Evolutionary conservation across 2,329 filamentous ascomycete species (phyloP).

Genomic region (Paraphoma chrysanthemicola): DNA sequence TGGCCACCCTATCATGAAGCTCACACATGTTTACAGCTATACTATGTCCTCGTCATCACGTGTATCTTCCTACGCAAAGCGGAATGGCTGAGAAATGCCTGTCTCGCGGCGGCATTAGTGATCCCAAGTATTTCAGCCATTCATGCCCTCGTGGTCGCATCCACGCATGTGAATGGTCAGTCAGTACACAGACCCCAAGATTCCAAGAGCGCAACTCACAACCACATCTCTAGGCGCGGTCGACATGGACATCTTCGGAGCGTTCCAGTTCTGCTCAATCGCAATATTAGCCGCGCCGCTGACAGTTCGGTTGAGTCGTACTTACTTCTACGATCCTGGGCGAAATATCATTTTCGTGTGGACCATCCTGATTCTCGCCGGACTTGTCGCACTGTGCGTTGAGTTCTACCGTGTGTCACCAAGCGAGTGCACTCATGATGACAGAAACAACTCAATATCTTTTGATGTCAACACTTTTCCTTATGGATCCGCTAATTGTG

Average conservation of each 20-base stretch:
- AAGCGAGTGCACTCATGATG: slow-evolving; percentile 52
- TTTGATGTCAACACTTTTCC: slow-evolving; percentile 51
- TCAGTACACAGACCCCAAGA: slow-evolving; percentile 10
- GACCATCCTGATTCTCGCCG: slow-evolving; percentile 67
- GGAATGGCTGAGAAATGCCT: slow-evolving; percentile 69
- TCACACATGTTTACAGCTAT: slow-evolving; percentile 50
- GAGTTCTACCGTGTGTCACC: slow-evolving; percentile 67
- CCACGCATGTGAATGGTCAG: slow-evolving; percentile 65
- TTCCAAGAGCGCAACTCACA: slow-evolving; percentile 10
- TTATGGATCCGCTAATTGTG: slow-evolving; percentile 55
- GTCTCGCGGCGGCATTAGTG: slow-evolving; percentile 65
- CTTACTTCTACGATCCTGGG: slow-evolving; percentile 69
- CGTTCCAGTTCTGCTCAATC: slow-evolving; percentile 71
- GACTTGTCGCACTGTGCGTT: slow-evolving; percentile 66
- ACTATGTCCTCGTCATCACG: slow-evolving; percentile 69
- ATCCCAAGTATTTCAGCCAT: slow-evolving; percentile 70
- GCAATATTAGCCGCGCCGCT: slow-evolving; percentile 70
- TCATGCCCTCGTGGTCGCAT: slow-evolving; percentile 68
- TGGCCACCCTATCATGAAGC: slow-evolving; percentile 9
- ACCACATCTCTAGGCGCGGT: slow-evolving; percentile 58
- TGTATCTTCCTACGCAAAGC: slow-evolving; percentile 68
- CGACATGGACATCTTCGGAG: slow-evolving; percentile 73
- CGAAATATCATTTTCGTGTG: slow-evolving; percentile 72
- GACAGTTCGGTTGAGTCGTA: slow-evolving; percentile 66
- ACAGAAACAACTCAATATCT: slow-evolving; percentile 46